phyloP scores from a whole-genome alignment of 2,329 filamentous ascomycete genomes.

The Curvularia hawaiiensis region DNA sequence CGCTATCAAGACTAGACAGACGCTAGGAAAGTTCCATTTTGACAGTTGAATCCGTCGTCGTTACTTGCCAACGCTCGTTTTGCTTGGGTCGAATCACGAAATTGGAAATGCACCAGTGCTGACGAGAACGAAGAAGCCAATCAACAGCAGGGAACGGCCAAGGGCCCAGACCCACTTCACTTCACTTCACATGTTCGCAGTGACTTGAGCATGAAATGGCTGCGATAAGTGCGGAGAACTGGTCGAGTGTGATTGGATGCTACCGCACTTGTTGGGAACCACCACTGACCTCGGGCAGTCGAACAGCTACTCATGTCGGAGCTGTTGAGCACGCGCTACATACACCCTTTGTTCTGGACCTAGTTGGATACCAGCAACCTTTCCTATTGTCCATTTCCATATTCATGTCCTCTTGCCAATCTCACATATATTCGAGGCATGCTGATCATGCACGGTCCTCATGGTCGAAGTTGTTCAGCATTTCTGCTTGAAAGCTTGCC shows the following conservation, averaged over 20 bases:
- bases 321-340: not conserved
- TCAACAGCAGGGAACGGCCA: not conserved
- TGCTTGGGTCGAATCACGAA: not conserved
- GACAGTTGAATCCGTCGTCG: not conserved
- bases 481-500: not conserved
- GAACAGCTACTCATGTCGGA: not conserved
- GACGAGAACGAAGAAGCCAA: not conserved
- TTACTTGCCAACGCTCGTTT: not conserved
- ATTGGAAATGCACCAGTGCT: not conserved
- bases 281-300: not conserved
- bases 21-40: not conserved
- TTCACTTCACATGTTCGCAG: conserved; percentile 1
- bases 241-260: not conserved
- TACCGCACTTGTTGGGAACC: not conserved
- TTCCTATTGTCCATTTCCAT: not conserved
- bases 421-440: not conserved
- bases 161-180: not conserved
- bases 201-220: not conserved
- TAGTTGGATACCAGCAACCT: not conserved
- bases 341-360: not conserved
- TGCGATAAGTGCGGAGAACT: conserved; percentile 1
- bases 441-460: not conserved
- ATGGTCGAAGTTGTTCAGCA: not conserved
- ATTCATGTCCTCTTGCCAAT: not conserved
- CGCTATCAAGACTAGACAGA: not conserved